Evolutionary conservation across 768 basidiomycete species (phyloP).

Genomic region (Termitomyces sp.): DNA sequence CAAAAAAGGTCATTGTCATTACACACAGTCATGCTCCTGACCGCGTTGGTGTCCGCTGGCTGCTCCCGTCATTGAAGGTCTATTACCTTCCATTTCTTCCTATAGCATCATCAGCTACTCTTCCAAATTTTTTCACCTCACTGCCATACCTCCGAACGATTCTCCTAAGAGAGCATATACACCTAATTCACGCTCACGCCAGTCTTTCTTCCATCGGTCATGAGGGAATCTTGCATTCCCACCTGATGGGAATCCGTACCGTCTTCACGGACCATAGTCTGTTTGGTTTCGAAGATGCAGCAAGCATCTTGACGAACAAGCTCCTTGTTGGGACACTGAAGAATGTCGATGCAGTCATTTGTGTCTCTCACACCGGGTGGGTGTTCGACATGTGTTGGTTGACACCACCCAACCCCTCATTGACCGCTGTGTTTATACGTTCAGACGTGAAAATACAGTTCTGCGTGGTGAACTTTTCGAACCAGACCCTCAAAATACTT

Average conservation of each 20-base stretch:
- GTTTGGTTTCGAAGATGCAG: constrained; percentile 96
- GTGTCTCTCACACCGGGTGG: constrained; percentile 95
- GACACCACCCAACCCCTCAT: background rate
- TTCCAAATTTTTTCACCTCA: constrained; percentile 92
- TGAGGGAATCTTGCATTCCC: constrained; percentile 88
- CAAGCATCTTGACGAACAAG: constrained; percentile 97
- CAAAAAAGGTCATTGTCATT: constrained; percentile 80
- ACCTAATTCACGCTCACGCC: constrained; percentile 90
- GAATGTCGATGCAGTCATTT: constrained; percentile 93
- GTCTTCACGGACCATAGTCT: constrained; percentile 97
- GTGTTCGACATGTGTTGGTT: constrained; percentile 17
- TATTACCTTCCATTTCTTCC: constrained; percentile 91
- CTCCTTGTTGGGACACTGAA: constrained; percentile 80
- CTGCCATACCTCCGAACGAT: constrained; percentile 91
- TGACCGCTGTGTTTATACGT: background rate
- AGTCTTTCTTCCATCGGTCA: constrained; percentile 87
- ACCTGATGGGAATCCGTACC: constrained; percentile 81
- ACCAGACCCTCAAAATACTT: constrained; percentile 39
- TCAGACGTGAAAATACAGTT: constrained; percentile 95
- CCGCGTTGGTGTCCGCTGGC: constrained; percentile 87
- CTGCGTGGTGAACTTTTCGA: constrained; percentile 79
- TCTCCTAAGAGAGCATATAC: constrained; percentile 79
- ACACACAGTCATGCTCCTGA: constrained; percentile 89
- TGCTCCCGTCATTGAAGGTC: constrained; percentile 84
- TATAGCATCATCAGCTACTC: constrained; percentile 87